Base-by-base conservation (phyloP, 1,284 basidiomycete genomes). In the Trichosporon asahii region DNA sequence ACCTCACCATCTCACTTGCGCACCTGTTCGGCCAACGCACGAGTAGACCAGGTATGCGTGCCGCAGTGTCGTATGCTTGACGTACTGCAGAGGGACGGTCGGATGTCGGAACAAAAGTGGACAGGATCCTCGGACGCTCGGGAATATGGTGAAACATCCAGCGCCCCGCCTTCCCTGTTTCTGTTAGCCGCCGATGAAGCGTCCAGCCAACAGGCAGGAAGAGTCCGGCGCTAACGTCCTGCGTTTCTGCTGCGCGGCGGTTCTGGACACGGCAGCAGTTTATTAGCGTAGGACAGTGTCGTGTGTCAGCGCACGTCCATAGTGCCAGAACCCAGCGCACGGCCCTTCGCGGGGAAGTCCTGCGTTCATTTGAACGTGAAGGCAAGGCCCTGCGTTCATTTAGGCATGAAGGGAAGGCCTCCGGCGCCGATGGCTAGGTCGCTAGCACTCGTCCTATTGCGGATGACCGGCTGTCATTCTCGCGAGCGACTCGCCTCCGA, bases 101-200 rank as follows among this genome's bases (percentile, higher is more conserved):
- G 49, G 49, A 25, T 53, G 49, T 53, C 49, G 49, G 49, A 53
- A 53, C 49, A 53, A 53, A 21, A 21, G n/a, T 4, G 7, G 21
- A 2, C 49, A 53, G 49, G 49, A 23, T 25, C 49, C 21, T 53
- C 12, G n/a, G 49, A 53, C 23, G 21, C 23, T 25, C 49, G 49
- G 49, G 49, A 25, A 53, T 53, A 53, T 53, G 49, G 49, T 53
- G 49, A 53, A 53, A 53, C 49, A 53, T 53, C 49, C 49, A 53
- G 49, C 12, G 49, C 49, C 31, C 49, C n/a, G 49, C 49, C 23
- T 21, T 53, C 49, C 49, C 49, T 53, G 49, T 15, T 25, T 7
- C 21, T 23, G 4, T 2, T 18, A 25, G 49, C 35, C 49, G 49
- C 15, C 49, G 11, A 25, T 53, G 49, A 53, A 53, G 25, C 49